These are phyloP conservation scores for Oryza meyeriana DNA, from an alignment of 176 grass and related monocot species.

Conservation along the genomic window DNA sequence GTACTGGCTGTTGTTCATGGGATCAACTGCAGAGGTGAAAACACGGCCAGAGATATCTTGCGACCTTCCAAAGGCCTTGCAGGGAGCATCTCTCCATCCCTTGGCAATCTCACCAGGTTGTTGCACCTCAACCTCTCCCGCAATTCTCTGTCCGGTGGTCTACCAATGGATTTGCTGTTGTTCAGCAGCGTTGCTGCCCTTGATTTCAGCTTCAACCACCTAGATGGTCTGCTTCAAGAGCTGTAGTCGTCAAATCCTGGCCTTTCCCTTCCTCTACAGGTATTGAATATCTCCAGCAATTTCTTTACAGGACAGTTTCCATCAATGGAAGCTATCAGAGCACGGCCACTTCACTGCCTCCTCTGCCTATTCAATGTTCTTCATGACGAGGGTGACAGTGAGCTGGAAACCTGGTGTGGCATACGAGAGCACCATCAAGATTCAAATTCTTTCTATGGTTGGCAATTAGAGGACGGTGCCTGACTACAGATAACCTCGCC, in stretches of 20 bases:
- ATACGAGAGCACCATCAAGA: too few relatives aligned
- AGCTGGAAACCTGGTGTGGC: too few relatives aligned
- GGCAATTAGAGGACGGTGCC: too few relatives aligned
- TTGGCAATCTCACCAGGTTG: slow-evolving; percentile 50
- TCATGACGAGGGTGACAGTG: too few relatives aligned
- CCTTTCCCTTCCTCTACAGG: slow-evolving; percentile 40
- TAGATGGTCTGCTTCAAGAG: slow-evolving; percentile 35
- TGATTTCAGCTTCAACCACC: slow-evolving; percentile 72
- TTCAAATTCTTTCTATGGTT: too few relatives aligned
- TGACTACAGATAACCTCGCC: too few relatives aligned
- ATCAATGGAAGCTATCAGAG: too few relatives aligned
- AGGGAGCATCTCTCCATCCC: slow-evolving; percentile 40
- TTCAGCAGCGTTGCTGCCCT: slow-evolving; percentile 42
- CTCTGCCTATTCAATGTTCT: too few relatives aligned
- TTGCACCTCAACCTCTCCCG: slow-evolving; percentile 50
- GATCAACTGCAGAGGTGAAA: slow-evolving; percentile 29
- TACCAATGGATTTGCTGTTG: slow-evolving; percentile 43
- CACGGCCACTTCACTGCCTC: too few relatives aligned
- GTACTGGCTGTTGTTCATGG: slow-evolving; percentile 62
- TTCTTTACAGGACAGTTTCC: slow-evolving; percentile 47
- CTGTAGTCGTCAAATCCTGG: neutral
- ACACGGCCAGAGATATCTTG: slow-evolving; percentile 37
- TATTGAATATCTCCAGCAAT: slow-evolving; percentile 78
- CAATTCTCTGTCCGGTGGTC: slow-evolving; percentile 41
- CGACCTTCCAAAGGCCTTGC: slow-evolving; percentile 46